phyloP scores from a whole-genome alignment of 352 stramenopile genomes.

The Globisporangium polare region DNA sequence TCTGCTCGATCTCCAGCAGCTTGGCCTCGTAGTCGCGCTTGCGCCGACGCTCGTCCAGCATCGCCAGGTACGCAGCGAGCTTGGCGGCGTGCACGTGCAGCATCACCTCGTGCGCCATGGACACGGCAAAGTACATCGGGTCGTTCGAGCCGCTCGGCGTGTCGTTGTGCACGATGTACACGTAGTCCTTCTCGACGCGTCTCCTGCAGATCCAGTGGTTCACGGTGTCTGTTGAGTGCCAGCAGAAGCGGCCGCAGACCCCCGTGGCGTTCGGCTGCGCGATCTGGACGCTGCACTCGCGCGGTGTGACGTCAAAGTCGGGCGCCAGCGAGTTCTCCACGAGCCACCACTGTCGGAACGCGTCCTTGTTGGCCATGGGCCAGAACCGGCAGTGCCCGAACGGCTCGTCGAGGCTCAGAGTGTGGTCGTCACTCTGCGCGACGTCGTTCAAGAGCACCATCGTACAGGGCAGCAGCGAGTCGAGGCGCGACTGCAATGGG shows the following conservation, averaged over 20 bases:
- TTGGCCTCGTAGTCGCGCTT: slow-evolving; percentile 53
- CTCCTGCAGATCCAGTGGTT: slow-evolving; percentile 31
- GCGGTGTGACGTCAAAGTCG: slow-evolving; percentile 41
- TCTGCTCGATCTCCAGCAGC: slow-evolving; percentile 59
- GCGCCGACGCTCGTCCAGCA: slow-evolving; percentile 35
- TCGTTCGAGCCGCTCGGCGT: slow-evolving; percentile 34
- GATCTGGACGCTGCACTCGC: slow-evolving; percentile 43
- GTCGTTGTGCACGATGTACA: slow-evolving; percentile 50
- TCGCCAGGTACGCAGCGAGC: slow-evolving; percentile 37
- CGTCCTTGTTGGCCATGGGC: slow-evolving; percentile 32
- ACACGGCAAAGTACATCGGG: slow-evolving; percentile 41
- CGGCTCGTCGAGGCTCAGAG: slow-evolving; percentile 28
- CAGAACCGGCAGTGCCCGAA: slow-evolving; percentile 50
- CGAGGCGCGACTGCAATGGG: slow-evolving; percentile 40
- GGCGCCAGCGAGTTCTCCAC: slow-evolving; percentile 23
- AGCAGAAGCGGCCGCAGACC: slow-evolving; percentile 60
- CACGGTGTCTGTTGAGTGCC: slow-evolving; percentile 44
- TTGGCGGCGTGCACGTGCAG: slow-evolving; percentile 37
- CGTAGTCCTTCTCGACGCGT: slow-evolving; percentile 49
- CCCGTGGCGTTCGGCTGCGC: slow-evolving; percentile 54
- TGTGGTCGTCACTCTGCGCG: slow-evolving; percentile 33
- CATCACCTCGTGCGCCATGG: slow-evolving; percentile 56
- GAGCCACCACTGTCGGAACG: slow-evolving; percentile 50
- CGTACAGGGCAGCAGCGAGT: slow-evolving; percentile 45
- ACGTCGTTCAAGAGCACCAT: slow-evolving; percentile 47